Evolutionary conservation across 164 flowering plant species (phyloP).

Genomic region (Stephania yunnanensis): DNA sequence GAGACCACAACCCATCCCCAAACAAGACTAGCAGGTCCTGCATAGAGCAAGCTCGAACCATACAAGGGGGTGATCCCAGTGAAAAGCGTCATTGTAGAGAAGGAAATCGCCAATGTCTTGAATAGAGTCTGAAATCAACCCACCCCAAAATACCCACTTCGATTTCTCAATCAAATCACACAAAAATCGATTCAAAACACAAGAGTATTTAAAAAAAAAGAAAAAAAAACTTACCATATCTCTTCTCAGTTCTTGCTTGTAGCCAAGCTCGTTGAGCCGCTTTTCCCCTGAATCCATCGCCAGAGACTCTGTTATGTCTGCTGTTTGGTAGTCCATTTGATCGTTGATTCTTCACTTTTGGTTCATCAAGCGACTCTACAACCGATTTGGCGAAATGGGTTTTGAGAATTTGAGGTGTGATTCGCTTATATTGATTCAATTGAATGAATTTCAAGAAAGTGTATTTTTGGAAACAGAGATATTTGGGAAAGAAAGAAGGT

Average conservation of each 20-base stretch:
- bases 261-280: constrained; percentile 62
- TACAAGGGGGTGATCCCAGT: constrained; percentile 64
- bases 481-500: neutral
- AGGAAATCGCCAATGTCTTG: constrained; percentile 60
- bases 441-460: neutral
- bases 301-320: neutral
- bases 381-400: neutral
- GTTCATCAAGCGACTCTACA: neutral
- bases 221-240: constrained; percentile 36
- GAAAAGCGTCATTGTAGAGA: constrained; percentile 60
- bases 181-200: neutral
- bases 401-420: neutral
- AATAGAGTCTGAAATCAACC: constrained; percentile 39
- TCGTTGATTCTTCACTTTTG: neutral
- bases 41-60: constrained; percentile 60
- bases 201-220: neutral
- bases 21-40: constrained; percentile 63
- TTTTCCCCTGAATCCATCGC: constrained; percentile 59
- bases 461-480: neutral
- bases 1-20: constrained; percentile 77
- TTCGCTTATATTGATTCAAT: no score
- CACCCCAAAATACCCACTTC: neutral
- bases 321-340: constrained; percentile 1
- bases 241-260: constrained; percentile 73
- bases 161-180: no score